Evolutionary conservation across 2,329 filamentous ascomycete genomes (phyloP).

Genomic region (Dactylellina haptotyla): DNA sequence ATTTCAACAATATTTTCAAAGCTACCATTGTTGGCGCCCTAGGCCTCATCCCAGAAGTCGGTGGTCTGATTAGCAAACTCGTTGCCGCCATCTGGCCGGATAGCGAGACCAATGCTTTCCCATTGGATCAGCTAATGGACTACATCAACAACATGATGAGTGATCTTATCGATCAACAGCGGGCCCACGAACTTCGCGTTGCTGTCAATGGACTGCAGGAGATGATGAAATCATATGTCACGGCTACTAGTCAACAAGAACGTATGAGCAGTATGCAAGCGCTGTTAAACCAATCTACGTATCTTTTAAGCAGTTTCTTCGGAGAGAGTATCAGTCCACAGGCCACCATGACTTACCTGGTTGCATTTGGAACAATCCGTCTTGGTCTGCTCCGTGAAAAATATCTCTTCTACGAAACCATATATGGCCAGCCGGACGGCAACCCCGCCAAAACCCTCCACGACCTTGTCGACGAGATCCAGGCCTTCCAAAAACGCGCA

Average conservation of each 20-base stretch:
- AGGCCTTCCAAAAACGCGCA: neutral
- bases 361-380: neutral
- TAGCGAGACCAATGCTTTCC: neutral
- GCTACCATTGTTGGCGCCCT: neutral
- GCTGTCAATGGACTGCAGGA: neutral
- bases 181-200: neutral
- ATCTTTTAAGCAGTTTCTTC: neutral
- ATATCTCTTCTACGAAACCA: constrained; percentile 3
- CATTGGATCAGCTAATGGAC: neutral
- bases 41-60: neutral
- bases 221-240: neutral
- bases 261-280: neutral
- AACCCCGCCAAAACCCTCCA: neutral
- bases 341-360: neutral
- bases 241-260: neutral
- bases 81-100: neutral
- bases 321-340: neutral
- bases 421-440: neutral
- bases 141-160: neutral
- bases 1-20: constrained; percentile 1
- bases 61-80: neutral
- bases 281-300: neutral
- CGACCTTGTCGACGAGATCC: neutral
- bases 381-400: neutral
- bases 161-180: neutral